Evolutionary conservation across 768 basidiomycete genomes (phyloP), one percentile per base, ranked within the genome.

Genomic region (Tulasnella sp.): DNA sequence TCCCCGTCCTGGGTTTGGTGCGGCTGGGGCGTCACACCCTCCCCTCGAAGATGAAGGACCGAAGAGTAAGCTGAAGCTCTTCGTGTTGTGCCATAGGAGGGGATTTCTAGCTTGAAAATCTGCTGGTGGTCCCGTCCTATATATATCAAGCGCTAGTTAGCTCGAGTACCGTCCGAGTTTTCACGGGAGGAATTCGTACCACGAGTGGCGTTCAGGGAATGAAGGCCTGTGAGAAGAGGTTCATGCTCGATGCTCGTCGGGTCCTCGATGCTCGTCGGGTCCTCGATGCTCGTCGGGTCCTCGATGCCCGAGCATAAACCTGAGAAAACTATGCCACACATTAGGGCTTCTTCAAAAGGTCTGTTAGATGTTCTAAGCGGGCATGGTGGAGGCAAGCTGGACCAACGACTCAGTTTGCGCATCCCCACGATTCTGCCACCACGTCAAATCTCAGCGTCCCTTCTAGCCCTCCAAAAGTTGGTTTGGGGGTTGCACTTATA

Each of bases 11-110:
- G 40, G 21, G 36, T 24, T 0, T 75, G 74, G 77, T 85, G 82
- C 12, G 85, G 85, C 80, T 85, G 85, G 12, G 16, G 34, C 5
- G 82, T 81, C 0, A 84, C 75, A 9, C 68, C n/a, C 2, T 81
- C 78, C 6, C 85, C 85, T 24, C 85, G 81, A 52, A 85, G 83
- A 76, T 85, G 84, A 14, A 85, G 82, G 6, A 85, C 83, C 2
- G 83, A 82, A 12, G 82, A 80, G 72, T 83, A 83, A 75, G 46
- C 75, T 14, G 34, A 48, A 27, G 34, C 52, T 34, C 27, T 31
- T 14, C 52, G 19, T 10, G 46, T 52, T 18, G 27, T 10, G 6
- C 27, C 8, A 31, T 21, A 21, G 10, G 34, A 48, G 18, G 19
- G 40, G 34, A 38, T 7, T 3, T 36, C 27, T 34, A 75, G 40